phyloP scores from a whole-genome alignment of 495 filamentous ascomycete genomes.

The Podospora tetraspora region DNA sequence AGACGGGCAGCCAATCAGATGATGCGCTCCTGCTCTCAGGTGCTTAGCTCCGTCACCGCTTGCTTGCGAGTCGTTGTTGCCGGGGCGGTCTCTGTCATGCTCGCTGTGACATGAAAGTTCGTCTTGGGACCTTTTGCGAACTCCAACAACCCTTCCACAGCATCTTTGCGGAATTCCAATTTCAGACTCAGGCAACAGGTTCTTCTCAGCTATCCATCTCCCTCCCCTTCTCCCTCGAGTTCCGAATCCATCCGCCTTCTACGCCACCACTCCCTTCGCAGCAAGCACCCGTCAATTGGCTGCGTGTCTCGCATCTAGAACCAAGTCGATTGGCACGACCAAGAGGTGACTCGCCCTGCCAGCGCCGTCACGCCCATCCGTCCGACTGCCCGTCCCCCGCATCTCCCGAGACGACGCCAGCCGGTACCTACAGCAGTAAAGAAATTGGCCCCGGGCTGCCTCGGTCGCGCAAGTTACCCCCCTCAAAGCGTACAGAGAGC shows the following conservation, averaged over 20 bases:
- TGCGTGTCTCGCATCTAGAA: background rate
- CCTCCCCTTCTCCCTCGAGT: background rate
- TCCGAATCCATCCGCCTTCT: background rate
- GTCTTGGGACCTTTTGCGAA: background rate
- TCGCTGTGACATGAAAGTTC: background rate
- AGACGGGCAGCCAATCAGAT: constrained; percentile 10
- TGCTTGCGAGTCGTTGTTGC: constrained; percentile 9
- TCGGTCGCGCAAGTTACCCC: background rate
- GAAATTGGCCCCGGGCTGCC: background rate
- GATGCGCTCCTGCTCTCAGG: background rate
- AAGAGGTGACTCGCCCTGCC: background rate
- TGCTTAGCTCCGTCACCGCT: constrained; percentile 13
- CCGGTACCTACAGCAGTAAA: background rate
- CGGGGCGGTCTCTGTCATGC: background rate
- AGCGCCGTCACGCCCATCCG: background rate
- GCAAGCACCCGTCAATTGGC: background rate
- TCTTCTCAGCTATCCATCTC: background rate
- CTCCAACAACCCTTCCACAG: background rate
- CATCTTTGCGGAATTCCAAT: background rate
- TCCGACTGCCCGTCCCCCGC: background rate
- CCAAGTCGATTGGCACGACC: background rate
- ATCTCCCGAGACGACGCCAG: background rate
- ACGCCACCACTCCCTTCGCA: background rate
- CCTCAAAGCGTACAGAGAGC: background rate
- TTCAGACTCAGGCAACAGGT: background rate